Percentiles rank a stretch among this genome's conserved stretches.
phyloP scores from a whole-genome alignment of 2,329 filamentous ascomycete species.

The Xylaria digitata region DNA sequence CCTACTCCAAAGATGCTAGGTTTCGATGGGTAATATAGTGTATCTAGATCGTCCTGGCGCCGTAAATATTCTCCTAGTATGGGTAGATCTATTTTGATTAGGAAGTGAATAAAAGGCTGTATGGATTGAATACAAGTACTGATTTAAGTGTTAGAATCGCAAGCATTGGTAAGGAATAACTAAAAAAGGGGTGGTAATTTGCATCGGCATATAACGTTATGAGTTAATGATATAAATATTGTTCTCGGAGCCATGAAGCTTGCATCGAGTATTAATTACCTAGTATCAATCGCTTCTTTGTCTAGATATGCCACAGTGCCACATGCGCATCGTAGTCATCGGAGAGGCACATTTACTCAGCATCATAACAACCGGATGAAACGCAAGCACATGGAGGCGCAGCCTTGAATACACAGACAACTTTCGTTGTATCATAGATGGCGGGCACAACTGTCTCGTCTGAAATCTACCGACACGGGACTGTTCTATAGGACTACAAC shows the following conservation, averaged over 20 bases:
- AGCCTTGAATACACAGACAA: constrained; percentile 33
- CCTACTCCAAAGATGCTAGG: neutral
- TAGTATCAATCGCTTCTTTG: neutral
- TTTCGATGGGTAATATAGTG: neutral
- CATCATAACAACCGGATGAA: constrained; percentile 29
- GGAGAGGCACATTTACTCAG: constrained; percentile 19
- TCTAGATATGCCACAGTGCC: neutral
- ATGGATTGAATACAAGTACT: neutral
- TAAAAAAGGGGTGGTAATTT: too few relatives aligned
- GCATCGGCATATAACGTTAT: too few relatives aligned
- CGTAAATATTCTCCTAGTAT: neutral
- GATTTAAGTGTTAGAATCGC: neutral
- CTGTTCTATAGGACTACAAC: constrained; percentile 39
- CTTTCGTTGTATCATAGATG: constrained; percentile 28
- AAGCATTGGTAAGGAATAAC: too few relatives aligned
- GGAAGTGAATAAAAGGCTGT: constrained; percentile 9
- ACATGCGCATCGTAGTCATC: constrained; percentile 6
- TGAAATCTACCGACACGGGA: constrained; percentile 34
- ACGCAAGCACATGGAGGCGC: constrained; percentile 39
- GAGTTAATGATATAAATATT: neutral
- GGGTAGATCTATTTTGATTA: neutral
- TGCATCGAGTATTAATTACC: too few relatives aligned
- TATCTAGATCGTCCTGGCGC: neutral
- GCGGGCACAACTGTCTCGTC: constrained; percentile 37
- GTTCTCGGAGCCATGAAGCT: neutral